Base-by-base conservation (phyloP, 768 basidiomycete species). In the Phanerochaete sordida region DNA sequence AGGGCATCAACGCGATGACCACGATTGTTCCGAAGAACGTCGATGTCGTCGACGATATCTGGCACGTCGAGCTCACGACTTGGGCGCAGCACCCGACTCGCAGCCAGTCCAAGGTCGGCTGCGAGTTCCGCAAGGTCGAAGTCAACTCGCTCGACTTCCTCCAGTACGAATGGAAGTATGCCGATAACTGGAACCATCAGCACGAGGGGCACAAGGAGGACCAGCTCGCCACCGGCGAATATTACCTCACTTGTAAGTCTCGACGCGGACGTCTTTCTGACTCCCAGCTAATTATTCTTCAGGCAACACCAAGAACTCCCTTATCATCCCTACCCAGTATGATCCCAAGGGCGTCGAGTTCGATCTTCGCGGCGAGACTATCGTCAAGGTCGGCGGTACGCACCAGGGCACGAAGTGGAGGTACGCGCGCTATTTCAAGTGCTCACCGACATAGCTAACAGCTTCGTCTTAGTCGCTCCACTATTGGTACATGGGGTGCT, bases 21-120 rank as follows among this genome's bases (percentile, higher is more conserved):
- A 65, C 65, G 30, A 56, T 66, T 33, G 65, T 66, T 23, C 61
- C 65, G 39, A 46, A 19, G 54, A 59, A 62, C 51, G 46, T 51
- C 19, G 53, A 54, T 26, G 61, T 57, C 39, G 61, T 65, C 56
- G 57, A 62, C 23, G 64, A 57, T 35, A 49, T 48, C 27, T 62
- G 64, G 65, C 35, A 62, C 31, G 44, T 66, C 30, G 64, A 66
- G 8, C 55, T 66, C n/a, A 45, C 50, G 15, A 50, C 60, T 1
- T 66, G 65, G 65, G 50, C 21, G 21, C 45, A 56, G 9, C 59
- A 64, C 51, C 27, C 27, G 60, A 60, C 58, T 30, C 58, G 54
- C 50, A 61, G 47, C 28, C n/a, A 54, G 43, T 43, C 43, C 21
- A 52, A 43, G 26, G 23, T 27, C 19, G 43, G 37, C 15, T 55